These are phyloP conservation scores for Ceratopteris richardii DNA, from an alignment of 75 land plant species.

Conservation along the genomic window DNA sequence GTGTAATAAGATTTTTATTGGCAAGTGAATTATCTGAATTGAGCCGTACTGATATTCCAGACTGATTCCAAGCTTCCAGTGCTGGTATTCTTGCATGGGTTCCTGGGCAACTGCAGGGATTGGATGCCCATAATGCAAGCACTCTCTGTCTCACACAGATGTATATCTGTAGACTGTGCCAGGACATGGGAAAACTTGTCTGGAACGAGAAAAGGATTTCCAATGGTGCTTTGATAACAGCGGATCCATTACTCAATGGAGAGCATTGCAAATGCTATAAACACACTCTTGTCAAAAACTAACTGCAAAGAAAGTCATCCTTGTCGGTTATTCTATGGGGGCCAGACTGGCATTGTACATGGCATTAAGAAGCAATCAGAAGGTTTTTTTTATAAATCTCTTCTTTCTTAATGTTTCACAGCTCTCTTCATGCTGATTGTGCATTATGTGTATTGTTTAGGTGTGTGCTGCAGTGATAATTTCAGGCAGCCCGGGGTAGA, in stretches of 20 bases:
- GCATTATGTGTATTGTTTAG: slow-evolving; percentile 36
- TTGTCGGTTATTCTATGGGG: slow-evolving; percentile 97
- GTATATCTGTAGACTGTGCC: slow-evolving; percentile 89
- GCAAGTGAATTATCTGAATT: no score
- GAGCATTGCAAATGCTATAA: slow-evolving; percentile 36
- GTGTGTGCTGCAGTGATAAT: slow-evolving; percentile 56
- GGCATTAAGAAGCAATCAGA: slow-evolving; percentile 39
- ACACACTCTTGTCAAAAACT: slow-evolving; percentile 33
- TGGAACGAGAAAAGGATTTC: slow-evolving; percentile 3
- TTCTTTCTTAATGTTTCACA: no score
- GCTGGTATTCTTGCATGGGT: slow-evolving; percentile 85
- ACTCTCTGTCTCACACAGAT: slow-evolving; percentile 54
- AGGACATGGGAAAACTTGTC: slow-evolving; percentile 70
- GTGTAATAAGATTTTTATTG: no score
- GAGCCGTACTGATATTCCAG: no score
- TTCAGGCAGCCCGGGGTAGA: slow-evolving; percentile 94
- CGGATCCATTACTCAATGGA: slow-evolving; percentile 41
- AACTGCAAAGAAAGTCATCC: slow-evolving; percentile 34
- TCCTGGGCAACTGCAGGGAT: slow-evolving; percentile 71
- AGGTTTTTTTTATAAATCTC: slow-evolving; percentile 8
- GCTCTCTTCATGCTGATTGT: no score
- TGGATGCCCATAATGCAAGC: slow-evolving; percentile 85
- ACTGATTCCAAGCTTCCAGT: slow-evolving; percentile 7
- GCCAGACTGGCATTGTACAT: slow-evolving; percentile 87
- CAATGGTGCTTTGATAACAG: slow-evolving; percentile 5